Evolutionary conservation across 305 asterid species (phyloP).

Genomic region (Galium porrigens): DNA sequence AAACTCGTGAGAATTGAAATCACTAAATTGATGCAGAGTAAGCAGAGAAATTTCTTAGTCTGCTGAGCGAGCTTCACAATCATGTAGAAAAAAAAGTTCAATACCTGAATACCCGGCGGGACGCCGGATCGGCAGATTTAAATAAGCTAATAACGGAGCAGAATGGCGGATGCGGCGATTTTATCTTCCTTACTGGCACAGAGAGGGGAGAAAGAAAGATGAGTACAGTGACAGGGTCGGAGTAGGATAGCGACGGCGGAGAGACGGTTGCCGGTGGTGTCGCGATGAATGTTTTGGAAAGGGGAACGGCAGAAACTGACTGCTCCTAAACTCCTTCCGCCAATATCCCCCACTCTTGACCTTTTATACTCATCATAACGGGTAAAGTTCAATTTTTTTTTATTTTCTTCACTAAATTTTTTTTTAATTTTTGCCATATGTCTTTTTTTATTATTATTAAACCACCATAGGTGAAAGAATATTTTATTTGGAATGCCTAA

Average conservation of each 20-base stretch:
- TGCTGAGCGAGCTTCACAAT: neutral
- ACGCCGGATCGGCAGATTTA: neutral
- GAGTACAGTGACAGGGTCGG: neutral
- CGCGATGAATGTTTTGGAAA: neutral
- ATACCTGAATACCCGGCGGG: neutral
- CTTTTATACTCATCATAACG: neutral
- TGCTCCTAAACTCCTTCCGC: neutral
- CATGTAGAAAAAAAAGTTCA: neutral
- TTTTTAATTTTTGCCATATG: too few species aligned
- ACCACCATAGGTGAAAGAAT: too few species aligned
- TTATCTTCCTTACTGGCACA: too few species aligned
- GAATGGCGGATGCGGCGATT: neutral
- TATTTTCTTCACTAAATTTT: too few species aligned
- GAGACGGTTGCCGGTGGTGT: neutral
- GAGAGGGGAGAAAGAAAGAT: neutral
- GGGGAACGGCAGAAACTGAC: neutral
- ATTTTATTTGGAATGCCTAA: too few species aligned
- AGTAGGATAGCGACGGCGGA: neutral
- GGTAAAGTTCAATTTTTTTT: neutral
- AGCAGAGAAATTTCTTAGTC: neutral
- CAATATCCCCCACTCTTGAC: neutral
- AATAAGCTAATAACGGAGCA: neutral
- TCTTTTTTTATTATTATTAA: too few species aligned
- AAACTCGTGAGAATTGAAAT: neutral
- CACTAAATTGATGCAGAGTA: slow-evolving; percentile 1